Base-by-base conservation (phyloP, 139 green algal genomes). In the Yamagishiella unicocca region DNA sequence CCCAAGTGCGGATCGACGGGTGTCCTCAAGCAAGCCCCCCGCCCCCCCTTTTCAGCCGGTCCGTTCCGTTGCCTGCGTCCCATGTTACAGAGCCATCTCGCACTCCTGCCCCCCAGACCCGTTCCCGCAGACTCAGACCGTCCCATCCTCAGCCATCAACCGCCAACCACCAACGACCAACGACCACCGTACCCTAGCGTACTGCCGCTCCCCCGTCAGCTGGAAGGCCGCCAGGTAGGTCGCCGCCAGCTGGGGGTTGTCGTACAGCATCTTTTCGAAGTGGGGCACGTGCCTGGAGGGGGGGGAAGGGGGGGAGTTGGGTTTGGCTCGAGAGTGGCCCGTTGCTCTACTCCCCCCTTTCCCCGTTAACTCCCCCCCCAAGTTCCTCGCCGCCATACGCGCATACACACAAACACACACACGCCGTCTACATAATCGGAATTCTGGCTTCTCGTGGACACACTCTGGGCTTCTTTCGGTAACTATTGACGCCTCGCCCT, bases 221-320 rank as follows among this genome's bases (percentile, higher is more conserved):
- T 95, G 89, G 85, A 95, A 96, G 24, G 93, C 93, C 0, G 91
- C 79, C n/a, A 98, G 87, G 89, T 97, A 97, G 37, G 94, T 90
- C 24, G 87, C 55, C 0, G 85, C 96, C 82, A 99, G 91, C 91
- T 99, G 97, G 1, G 94, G 93, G 75, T 97, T 95, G 90, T 99
- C 96, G 72, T 98, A 98, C 61, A 97, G 88, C 95, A 98, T 98
- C 89, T 98, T 99, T 85, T 99, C 96, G 92, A 98, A 98, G 70
- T 98, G 96, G 4, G 96, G 96, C 35, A 98, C 94, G 46, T 87
- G 81, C 81, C 81, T 87, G 72, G 10, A 10, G 25, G 2, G 46
- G 33, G 33, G 33, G 19, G 54, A 38, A 61, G 27, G 38, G 0
- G 5, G 54, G 76, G 10, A 33, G 58, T 27, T 67, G 58, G 58